Evolutionary conservation across 2,329 filamentous ascomycete genomes (phyloP), one percentile per base, ranked within the genome.

Genomic region (Rhynchosporium graminicola): DNA sequence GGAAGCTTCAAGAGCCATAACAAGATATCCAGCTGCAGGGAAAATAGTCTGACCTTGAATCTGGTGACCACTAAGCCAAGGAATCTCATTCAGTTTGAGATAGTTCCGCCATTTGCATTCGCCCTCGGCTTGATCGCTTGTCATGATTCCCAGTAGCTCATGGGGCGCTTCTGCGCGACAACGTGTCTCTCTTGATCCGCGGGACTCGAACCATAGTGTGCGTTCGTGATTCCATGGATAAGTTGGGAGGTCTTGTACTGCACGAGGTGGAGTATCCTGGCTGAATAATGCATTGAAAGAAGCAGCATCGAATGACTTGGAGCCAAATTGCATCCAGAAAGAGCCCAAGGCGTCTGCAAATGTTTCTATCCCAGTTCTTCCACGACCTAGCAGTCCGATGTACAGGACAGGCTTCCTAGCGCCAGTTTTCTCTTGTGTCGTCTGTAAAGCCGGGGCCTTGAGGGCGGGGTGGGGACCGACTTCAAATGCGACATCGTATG

Each of bases 1-100:
- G 7, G 77, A 76, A 2, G 80, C 79, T 50, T 81, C 80, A 2
- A 79, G 64, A 0, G 78, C 78, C 77, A 82, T 80, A 55, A 77
- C 64, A 51, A 78, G 76, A 66, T 81, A 82, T 0, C 76, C 80
- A 0, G 80, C 78, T 1, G 78, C 80, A 0, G 80, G 80, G 3
- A 82, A 69, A 13, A 82, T 68, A 12, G 50, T 51, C 42, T 67
- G 57, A 0, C 70, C 68, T 1, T 74, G 69, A 0, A 83, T 64
- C 15, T 69, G 70, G 61, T 84, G 80, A 42, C 81, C 78, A 0
- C 65, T 65, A 1, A 82, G 59, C 81, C 81, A 83, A 0, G 77
- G 74, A 0, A 75, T 60, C 33, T 80, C 73, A 0, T 71, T 70
- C 0, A 58, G 9, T 4, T 38, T 55, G 2, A 69, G 29, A 13